These are phyloP conservation scores for Spergularia azorica DNA, from an alignment of 179 eudicot species.

Conservation along the genomic window DNA sequence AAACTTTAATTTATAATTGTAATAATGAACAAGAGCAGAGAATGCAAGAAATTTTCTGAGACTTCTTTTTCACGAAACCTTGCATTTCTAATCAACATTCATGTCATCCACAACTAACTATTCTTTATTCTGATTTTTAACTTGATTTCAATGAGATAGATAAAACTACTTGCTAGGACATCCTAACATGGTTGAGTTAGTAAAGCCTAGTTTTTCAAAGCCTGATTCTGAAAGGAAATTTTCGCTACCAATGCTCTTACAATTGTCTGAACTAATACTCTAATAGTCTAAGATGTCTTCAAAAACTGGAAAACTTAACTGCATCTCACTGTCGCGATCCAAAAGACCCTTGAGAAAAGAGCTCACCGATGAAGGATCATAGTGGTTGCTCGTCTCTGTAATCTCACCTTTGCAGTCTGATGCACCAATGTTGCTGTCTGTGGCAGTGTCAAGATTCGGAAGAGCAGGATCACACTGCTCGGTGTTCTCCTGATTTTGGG, in stretches of 20 bases:
- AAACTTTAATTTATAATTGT: constrained; percentile 28
- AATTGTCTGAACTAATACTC: constrained; percentile 28
- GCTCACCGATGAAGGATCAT: constrained; percentile 35
- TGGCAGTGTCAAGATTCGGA: neutral
- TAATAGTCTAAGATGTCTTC: constrained; percentile 40
- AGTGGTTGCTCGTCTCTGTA: constrained; percentile 18
- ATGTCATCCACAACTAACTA: neutral
- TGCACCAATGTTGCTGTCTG: constrained; percentile 7
- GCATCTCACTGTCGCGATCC: constrained; percentile 53
- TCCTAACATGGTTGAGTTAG: neutral
- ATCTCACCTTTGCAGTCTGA: constrained; percentile 17
- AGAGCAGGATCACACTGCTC: neutral
- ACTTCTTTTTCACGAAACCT: neutral
- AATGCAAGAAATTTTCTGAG: constrained; percentile 10
- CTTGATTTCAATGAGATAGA: neutral
- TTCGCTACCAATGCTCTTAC: neutral
- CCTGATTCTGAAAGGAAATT: neutral
- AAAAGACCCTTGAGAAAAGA: constrained; percentile 63
- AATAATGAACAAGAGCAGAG: constrained; percentile 14
- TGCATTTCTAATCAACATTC: neutral
- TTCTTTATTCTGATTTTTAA: constrained; percentile 10
- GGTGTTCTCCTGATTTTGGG: constrained; percentile 7
- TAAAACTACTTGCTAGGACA: neutral
- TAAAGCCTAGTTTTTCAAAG: neutral
- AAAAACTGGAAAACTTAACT: constrained; percentile 47